Percentiles rank a stretch among this genome's conserved stretches.
These are phyloP conservation scores for Cystodermella granulosa DNA, from an alignment of 1,284 basidiomycete genomes.

Conservation along the genomic window DNA sequence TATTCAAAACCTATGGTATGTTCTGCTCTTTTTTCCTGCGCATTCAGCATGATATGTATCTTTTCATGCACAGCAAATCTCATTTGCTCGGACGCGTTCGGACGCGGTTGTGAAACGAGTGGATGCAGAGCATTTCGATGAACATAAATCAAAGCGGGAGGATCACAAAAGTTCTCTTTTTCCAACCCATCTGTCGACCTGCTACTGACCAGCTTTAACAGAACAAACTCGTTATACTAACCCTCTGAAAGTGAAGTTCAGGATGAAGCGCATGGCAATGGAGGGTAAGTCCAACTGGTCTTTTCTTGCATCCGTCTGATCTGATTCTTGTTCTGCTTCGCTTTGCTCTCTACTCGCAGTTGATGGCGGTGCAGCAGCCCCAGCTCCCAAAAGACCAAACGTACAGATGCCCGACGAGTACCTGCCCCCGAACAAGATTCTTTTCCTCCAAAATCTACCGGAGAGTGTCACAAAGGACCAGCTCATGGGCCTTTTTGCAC, in stretches of 20 bases:
- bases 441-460: slow-evolving; percentile 97
- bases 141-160: slow-evolving; percentile 68
- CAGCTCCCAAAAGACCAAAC: slow-evolving; percentile 68
- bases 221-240: slow-evolving; percentile 80
- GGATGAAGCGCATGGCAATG: slow-evolving; percentile 71
- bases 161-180: slow-evolving; percentile 66
- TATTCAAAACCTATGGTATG: slow-evolving; percentile 93
- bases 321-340: too few species aligned
- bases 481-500: slow-evolving; percentile 81
- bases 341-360: too few species aligned
- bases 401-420: slow-evolving; percentile 99
- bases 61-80: slow-evolving; percentile 68
- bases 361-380: slow-evolving; percentile 62
- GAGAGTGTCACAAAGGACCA: slow-evolving; percentile 86
- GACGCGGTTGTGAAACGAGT: slow-evolving; percentile 82
- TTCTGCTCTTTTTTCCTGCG: slow-evolving; percentile 1
- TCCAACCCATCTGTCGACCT: slow-evolving; percentile 1
- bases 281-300: slow-evolving; percentile 51
- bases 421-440: slow-evolving; percentile 96
- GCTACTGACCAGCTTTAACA: too few species aligned
- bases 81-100: slow-evolving; percentile 83
- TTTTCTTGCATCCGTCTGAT: slow-evolving; percentile 5
- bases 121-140: slow-evolving; percentile 62
- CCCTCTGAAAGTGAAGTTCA: slow-evolving; percentile 79
- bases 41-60: slow-evolving; percentile 6